Conservation (phyloP, 2,329 filamentous ascomycete species). For the Alternaria brassicae region DNA sequence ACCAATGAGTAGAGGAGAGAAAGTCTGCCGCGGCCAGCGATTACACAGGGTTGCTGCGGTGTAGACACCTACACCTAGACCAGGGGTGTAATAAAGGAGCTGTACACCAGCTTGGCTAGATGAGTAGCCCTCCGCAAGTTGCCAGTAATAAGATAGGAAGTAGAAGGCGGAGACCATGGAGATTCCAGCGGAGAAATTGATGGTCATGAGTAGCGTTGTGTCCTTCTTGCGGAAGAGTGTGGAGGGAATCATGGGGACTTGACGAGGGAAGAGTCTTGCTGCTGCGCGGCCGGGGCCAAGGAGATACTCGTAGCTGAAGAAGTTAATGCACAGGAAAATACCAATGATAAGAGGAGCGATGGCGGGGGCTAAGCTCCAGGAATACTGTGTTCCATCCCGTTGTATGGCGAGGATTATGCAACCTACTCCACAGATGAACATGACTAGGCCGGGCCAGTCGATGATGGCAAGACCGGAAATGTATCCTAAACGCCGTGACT, state of each 20-base stretch:
- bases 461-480: constrained; percentile 55
- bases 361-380: constrained; percentile 63
- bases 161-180: constrained; percentile 66
- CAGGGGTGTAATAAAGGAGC: constrained; percentile 70
- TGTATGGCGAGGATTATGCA: constrained; percentile 48
- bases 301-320: constrained; percentile 61
- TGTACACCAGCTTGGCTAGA: constrained; percentile 55
- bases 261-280: constrained; percentile 58
- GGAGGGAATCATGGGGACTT: constrained; percentile 71
- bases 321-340: constrained; percentile 53
- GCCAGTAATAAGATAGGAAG: constrained; percentile 73
- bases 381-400: constrained; percentile 67
- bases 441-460: constrained; percentile 45
- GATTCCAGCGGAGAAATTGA: constrained; percentile 67
- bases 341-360: constrained; percentile 64
- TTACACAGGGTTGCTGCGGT: constrained; percentile 67
- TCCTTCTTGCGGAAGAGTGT: constrained; percentile 64
- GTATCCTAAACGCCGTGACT: constrained; percentile 45
- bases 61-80: constrained; percentile 66
- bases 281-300: constrained; percentile 60
- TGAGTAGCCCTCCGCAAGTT: constrained; percentile 63
- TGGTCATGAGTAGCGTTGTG: constrained; percentile 66
- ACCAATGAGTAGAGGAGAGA: constrained; percentile 60
- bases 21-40: constrained; percentile 67
- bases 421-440: constrained; percentile 47